These are phyloP conservation scores for Candida maesae DNA, from an alignment of 805 yeast species.

Conservation along the genomic window DNA sequence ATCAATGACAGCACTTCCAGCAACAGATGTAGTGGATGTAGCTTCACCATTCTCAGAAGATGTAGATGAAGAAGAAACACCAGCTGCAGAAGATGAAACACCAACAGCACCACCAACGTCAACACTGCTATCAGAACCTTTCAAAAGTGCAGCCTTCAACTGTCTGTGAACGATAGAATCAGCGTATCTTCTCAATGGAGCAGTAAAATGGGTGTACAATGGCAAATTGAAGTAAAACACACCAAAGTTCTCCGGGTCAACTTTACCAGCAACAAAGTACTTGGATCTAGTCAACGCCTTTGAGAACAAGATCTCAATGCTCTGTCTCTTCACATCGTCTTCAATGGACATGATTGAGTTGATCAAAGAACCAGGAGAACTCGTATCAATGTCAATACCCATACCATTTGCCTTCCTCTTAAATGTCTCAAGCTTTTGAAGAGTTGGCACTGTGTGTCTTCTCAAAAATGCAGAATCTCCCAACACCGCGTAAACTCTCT, in stretches of 20 bases:
- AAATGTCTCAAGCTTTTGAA: constrained; percentile 76
- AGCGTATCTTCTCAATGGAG: constrained; percentile 88
- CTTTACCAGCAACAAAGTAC: constrained; percentile 84
- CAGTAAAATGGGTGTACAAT: constrained; percentile 87
- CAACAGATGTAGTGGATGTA: not conserved
- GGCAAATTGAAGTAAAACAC: constrained; percentile 84
- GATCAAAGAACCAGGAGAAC: constrained; percentile 67
- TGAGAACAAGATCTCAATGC: constrained; percentile 72
- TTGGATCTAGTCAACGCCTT: constrained; percentile 85
- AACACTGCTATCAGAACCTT: constrained; percentile 2
- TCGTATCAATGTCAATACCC: constrained; percentile 69
- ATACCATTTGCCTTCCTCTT: constrained; percentile 63
- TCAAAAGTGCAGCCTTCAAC: constrained; percentile 58
- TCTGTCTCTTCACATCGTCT: constrained; percentile 59
- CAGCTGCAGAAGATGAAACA: constrained; percentile 7
- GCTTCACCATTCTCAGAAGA: not conserved
- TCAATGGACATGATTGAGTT: constrained; percentile 62
- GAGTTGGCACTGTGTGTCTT: constrained; percentile 81
- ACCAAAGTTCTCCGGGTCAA: constrained; percentile 70
- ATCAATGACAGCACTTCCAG: too few species aligned
- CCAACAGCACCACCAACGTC: constrained; percentile 6
- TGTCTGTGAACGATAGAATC: constrained; percentile 93
- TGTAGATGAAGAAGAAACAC: constrained; percentile 1
- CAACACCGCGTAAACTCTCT: constrained; percentile 64
- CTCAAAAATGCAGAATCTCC: constrained; percentile 84